Evolutionary conservation across 2,329 filamentous ascomycete species (phyloP).

Genomic region (Exophiala sideris): DNA sequence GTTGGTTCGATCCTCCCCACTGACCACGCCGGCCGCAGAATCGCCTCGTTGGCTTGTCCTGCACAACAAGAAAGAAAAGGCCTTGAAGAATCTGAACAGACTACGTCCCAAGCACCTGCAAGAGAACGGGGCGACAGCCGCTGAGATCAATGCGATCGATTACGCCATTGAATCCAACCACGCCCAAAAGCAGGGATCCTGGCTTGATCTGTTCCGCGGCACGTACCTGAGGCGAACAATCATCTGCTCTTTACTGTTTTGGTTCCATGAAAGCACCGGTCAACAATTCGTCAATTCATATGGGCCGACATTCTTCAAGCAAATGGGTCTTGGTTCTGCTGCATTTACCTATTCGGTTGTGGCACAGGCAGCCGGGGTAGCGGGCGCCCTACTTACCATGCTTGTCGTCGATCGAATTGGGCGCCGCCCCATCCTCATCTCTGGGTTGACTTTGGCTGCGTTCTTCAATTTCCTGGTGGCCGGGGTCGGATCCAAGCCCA

Average conservation of each 20-base stretch:
- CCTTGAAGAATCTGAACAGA: background rate
- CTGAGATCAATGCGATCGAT: background rate
- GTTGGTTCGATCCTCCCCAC: too few relatives aligned
- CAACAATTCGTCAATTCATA: background rate
- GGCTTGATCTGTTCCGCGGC: conserved; percentile 1
- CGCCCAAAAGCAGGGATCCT: background rate
- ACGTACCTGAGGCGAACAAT: background rate
- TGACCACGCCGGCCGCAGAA: background rate
- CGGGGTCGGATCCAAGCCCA: background rate
- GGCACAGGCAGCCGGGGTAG: background rate
- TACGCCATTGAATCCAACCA: background rate
- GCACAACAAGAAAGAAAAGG: background rate
- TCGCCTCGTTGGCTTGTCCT: background rate
- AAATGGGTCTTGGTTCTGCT: background rate
- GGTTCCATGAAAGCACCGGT: background rate
- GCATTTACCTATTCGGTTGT: background rate
- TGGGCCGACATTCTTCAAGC: background rate
- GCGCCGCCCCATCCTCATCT: too few relatives aligned
- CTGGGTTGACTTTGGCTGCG: too few relatives aligned
- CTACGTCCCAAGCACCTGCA: background rate
- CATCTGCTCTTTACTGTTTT: background rate
- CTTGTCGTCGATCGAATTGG: too few relatives aligned
- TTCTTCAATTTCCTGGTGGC: background rate
- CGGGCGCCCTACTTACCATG: background rate
- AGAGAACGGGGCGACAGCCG: background rate